Percentiles rank a stretch among this genome's conserved stretches.
phyloP scores from a whole-genome alignment of 2,329 filamentous ascomycete genomes.

The Penicillium sp. region DNA sequence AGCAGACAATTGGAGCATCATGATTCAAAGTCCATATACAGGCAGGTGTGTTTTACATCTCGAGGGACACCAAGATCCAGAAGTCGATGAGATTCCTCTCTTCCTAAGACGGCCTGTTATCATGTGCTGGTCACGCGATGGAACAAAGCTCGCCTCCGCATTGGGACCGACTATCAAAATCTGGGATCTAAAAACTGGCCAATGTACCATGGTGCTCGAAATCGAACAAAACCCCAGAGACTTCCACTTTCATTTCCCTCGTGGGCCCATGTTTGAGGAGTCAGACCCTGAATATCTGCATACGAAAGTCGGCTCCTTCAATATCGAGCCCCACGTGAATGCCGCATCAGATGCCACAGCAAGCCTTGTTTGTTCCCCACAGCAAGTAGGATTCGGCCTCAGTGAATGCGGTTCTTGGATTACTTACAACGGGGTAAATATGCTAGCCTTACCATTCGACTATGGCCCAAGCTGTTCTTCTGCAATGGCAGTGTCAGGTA shows the following conservation, averaged over 20 bases:
- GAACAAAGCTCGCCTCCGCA: background rate
- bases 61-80: background rate
- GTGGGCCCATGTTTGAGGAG: background rate
- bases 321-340: background rate
- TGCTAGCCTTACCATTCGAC: background rate
- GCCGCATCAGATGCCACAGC: background rate
- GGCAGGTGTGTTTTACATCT: background rate
- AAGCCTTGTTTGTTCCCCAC: background rate
- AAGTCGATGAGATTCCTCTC: background rate
- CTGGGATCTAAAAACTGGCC: background rate
- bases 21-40: background rate
- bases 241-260: background rate
- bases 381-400: background rate
- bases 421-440: background rate
- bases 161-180: background rate
- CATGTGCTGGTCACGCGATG: background rate
- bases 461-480: background rate
- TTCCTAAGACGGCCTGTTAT: background rate
- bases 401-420: background rate
- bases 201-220: background rate
- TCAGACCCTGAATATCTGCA: background rate
- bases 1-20: background rate
- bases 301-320: background rate
- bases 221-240: background rate
- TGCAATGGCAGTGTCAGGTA: background rate